These are phyloP conservation scores for Excoecaria cochinchinensis DNA, from an alignment of 345 rosid genomes.

Conservation along the genomic window DNA sequence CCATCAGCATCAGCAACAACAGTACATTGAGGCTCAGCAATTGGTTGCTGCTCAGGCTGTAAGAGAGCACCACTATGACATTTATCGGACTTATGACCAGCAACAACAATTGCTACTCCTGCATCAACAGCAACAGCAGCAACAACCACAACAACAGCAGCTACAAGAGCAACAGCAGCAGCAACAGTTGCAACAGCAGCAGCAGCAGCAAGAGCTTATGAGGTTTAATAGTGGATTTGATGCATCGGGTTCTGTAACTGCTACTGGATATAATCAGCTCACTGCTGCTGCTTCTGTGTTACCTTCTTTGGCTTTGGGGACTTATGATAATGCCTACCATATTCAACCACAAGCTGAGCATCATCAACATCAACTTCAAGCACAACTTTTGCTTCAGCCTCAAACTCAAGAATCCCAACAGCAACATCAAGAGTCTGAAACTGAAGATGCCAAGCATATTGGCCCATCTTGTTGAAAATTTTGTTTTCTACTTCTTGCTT, in stretches of 20 bases:
- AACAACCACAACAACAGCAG: neutral
- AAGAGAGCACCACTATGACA: neutral
- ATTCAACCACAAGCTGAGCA: too few relatives aligned
- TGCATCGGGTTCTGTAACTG: neutral
- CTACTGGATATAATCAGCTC: too few relatives aligned
- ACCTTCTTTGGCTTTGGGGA: too few relatives aligned
- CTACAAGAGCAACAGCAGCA: neutral
- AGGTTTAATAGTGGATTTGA: neutral
- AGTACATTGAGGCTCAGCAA: neutral
- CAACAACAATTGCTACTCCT: neutral
- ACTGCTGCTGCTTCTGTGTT: too few relatives aligned
- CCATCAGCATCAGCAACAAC: neutral
- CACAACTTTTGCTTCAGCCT: too few relatives aligned
- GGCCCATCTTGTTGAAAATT: slow-evolving; percentile 41
- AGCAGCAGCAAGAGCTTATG: neutral
- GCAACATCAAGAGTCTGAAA: slow-evolving; percentile 39
- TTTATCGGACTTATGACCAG: neutral
- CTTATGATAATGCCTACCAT: too few relatives aligned
- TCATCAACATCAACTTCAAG: too few relatives aligned
- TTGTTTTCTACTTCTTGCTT: neutral
- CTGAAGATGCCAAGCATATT: slow-evolving; percentile 28
- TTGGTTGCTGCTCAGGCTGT: neutral
- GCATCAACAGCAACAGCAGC: neutral
- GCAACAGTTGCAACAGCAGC: neutral
- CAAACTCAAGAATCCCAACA: neutral